A percentile compares a stretch with the other conserved stretches of the same genome.
These are phyloP conservation scores for Thelephora ganbajun DNA, from an alignment of 768 basidiomycete species.

Conservation along the genomic window DNA sequence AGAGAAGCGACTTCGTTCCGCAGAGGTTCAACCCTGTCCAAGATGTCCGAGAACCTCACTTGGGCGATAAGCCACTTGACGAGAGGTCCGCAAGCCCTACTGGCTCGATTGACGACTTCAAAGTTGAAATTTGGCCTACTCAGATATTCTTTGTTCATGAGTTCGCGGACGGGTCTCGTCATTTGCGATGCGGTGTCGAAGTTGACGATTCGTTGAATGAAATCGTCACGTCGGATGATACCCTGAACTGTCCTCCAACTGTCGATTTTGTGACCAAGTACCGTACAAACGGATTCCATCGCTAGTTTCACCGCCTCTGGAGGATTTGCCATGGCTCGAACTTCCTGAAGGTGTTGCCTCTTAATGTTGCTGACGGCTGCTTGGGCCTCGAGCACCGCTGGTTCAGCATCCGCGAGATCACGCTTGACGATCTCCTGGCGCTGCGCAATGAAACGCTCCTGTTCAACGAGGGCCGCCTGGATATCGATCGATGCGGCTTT, in stretches of 20 bases:
- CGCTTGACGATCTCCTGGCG: constrained; percentile 82
- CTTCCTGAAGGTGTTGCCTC: constrained; percentile 90
- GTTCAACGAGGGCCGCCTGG: constrained; percentile 83
- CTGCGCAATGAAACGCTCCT: constrained; percentile 81
- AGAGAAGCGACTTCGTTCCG: constrained; percentile 91
- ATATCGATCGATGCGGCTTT: constrained; percentile 94
- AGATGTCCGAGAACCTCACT: constrained; percentile 91
- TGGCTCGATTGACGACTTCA: constrained; percentile 88
- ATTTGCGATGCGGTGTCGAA: constrained; percentile 88
- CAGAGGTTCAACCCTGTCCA: constrained; percentile 93
- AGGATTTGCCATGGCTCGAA: constrained; percentile 94
- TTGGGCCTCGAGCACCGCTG: constrained; percentile 90
- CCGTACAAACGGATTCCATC: constrained; percentile 96
- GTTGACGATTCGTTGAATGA: constrained; percentile 89
- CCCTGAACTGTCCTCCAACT: constrained; percentile 93
- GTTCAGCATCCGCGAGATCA: constrained; percentile 95
- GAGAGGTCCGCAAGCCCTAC: constrained; percentile 93
- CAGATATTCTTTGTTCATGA: constrained; percentile 89
- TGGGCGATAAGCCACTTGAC: constrained; percentile 98
- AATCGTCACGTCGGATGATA: constrained; percentile 92
- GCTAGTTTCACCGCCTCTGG: constrained; percentile 95
- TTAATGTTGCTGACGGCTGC: constrained; percentile 96
- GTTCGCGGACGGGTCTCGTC: constrained; percentile 77
- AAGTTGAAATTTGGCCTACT: constrained; percentile 86
- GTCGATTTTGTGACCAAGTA: constrained; percentile 94